A percentile compares a stretch with the other conserved stretches of the same genome.
phyloP scores from a whole-genome alignment of 1,284 basidiomycete genomes.

The Agaricales sp. region DNA sequence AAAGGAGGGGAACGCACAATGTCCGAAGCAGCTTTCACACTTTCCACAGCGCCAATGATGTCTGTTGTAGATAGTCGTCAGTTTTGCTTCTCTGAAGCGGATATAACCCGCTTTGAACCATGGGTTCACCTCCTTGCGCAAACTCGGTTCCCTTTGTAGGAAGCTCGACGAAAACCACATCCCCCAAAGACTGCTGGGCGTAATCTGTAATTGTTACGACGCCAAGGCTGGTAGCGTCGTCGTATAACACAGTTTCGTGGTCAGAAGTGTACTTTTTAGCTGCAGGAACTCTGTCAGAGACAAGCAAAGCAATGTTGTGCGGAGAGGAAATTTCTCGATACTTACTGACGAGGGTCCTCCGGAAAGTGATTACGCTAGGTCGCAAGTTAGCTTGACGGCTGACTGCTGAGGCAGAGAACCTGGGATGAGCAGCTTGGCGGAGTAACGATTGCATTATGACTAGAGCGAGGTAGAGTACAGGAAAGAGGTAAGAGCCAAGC shows the following conservation, averaged over 20 bases:
- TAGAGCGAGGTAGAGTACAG: slow-evolving; percentile 4
- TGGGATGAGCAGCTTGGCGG: slow-evolving; percentile 21
- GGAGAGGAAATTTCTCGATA: slow-evolving; percentile 10
- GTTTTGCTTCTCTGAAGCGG: too few relatives aligned
- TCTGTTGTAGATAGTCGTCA: slow-evolving; percentile 36
- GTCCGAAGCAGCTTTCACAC: slow-evolving; percentile 96
- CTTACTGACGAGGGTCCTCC: slow-evolving; percentile 39
- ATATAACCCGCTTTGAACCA: slow-evolving; percentile 5
- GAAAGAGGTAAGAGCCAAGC: too few relatives aligned
- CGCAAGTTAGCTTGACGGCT: slow-evolving; percentile 6
- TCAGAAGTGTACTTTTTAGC: slow-evolving; percentile 82
- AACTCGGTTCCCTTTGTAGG: slow-evolving; percentile 65
- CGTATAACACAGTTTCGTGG: slow-evolving; percentile 85
- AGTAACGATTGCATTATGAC: slow-evolving; percentile 28
- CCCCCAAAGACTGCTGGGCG: slow-evolving; percentile 88
- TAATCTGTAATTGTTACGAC: slow-evolving; percentile 89
- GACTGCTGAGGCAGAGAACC: slow-evolving; percentile 7
- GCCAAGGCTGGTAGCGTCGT: slow-evolving; percentile 73
- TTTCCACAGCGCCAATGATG: slow-evolving; percentile 92
- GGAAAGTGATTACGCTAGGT: slow-evolving; percentile 4
- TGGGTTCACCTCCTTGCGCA: slow-evolving; percentile 66
- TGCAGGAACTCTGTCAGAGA: slow-evolving; percentile 20
- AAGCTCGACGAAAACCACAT: slow-evolving; percentile 97
- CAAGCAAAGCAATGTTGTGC: not conserved
- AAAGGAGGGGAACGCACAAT: slow-evolving; percentile 47